These are phyloP conservation scores for Talaromyces liani DNA, from an alignment of 495 filamentous ascomycete genomes.

Conservation along the genomic window DNA sequence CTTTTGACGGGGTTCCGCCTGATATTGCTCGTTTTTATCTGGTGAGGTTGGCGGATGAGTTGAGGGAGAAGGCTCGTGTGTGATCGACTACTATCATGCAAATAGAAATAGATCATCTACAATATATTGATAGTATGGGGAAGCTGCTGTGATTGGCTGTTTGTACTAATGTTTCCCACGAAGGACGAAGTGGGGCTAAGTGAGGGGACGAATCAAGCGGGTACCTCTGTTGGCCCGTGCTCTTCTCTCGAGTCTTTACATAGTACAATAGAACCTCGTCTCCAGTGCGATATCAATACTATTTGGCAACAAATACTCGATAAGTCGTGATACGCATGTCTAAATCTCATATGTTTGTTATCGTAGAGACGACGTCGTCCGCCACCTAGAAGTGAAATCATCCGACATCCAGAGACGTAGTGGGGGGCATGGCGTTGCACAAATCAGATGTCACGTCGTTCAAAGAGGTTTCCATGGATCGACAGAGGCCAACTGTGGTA, in stretches of 20 bases:
- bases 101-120: neutral
- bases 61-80: conserved; percentile 34
- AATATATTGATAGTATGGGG: neutral
- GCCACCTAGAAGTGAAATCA: neutral
- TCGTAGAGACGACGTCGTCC: neutral
- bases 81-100: conserved; percentile 8
- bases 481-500: neutral
- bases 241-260: neutral
- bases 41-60: conserved; percentile 63
- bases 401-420: neutral
- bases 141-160: neutral
- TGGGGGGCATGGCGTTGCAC: neutral
- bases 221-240: neutral
- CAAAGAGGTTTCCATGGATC: neutral
- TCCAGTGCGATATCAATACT: neutral
- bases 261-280: no score
- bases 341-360: neutral
- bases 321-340: neutral
- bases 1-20: conserved; percentile 58
- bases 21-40: conserved; percentile 71
- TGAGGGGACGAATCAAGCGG: neutral
- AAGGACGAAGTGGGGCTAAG: neutral
- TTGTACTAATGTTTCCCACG: neutral
- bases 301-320: neutral
- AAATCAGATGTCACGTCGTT: neutral